These are phyloP conservation scores for Nemania sp. DNA, from an alignment of 2,329 filamentous ascomycete species.

Conservation along the genomic window DNA sequence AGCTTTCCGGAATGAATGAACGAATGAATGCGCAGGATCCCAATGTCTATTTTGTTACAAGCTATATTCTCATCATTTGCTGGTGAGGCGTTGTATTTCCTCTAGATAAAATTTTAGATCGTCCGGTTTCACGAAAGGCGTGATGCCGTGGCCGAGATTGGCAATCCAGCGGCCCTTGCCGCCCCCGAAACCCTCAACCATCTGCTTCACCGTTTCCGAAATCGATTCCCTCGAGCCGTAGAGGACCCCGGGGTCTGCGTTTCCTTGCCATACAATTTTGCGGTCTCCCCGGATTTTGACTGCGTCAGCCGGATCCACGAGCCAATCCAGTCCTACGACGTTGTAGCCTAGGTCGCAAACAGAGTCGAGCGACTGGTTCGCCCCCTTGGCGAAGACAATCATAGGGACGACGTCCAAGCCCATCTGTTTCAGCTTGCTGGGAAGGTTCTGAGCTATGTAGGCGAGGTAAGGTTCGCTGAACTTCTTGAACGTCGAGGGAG, in stretches of 20 bases:
- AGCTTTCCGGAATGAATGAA: slow-evolving; percentile 38
- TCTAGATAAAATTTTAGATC: slow-evolving; percentile 92
- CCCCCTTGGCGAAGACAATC: slow-evolving; percentile 97
- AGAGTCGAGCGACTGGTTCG: slow-evolving; percentile 90
- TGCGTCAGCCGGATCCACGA: slow-evolving; percentile 85
- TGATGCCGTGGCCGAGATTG: slow-evolving; percentile 96
- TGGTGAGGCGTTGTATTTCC: slow-evolving; percentile 78
- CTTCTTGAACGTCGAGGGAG: slow-evolving; percentile 78
- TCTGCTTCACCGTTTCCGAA: slow-evolving; percentile 78
- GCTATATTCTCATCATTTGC: slow-evolving; percentile 38
- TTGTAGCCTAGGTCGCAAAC: slow-evolving; percentile 89
- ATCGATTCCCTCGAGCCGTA: slow-evolving; percentile 86
- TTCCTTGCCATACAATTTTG: slow-evolving; percentile 82
- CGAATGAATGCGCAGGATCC: slow-evolving; percentile 12
- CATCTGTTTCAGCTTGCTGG: slow-evolving; percentile 72
- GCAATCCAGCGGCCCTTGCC: slow-evolving; percentile 92
- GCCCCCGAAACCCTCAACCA: slow-evolving; percentile 82
- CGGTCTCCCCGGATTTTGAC: slow-evolving; percentile 78
- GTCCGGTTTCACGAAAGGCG: slow-evolving; percentile 91
- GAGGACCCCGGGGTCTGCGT: slow-evolving; percentile 90
- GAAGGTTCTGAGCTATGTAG: slow-evolving; percentile 82
- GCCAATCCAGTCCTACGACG: slow-evolving; percentile 93
- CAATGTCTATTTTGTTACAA: background rate
- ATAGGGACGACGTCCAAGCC: slow-evolving; percentile 84
- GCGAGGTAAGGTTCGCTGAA: slow-evolving; percentile 87